Base-by-base conservation (phyloP, 139 green algal genomes). In the Chlamydomonas schloesseri region DNA sequence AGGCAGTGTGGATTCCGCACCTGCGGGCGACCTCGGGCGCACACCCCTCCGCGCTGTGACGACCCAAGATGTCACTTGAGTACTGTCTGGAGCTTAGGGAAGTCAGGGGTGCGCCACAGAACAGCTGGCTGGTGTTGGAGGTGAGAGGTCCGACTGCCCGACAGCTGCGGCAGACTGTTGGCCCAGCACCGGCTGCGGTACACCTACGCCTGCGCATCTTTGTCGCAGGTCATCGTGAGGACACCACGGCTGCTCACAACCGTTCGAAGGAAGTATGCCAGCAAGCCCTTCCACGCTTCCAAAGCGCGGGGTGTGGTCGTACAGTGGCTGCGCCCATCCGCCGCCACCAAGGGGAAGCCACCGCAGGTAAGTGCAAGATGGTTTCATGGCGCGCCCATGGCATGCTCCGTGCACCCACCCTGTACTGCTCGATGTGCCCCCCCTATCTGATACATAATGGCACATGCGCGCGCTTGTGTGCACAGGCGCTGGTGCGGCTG, bases 191-290 rank as follows among this genome's bases (percentile, higher is more conserved):
- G n/a, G n/a, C n/a, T n/a, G n/a, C n/a, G n/a, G n/a, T n/a, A n/a
- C n/a, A n/a, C n/a, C n/a, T n/a, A n/a, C n/a, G n/a, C n/a, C n/a
- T n/a, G n/a, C n/a, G n/a, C n/a, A n/a, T 46, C 67, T 31, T 17
- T 2, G 29, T 47, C 28, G 0, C 50, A 85, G 79, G 79, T 85
- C 33, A 57, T 85, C 18, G 46, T 85, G 6, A 47, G 67, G 47
- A 85, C 79, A 4, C 67, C 79, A 1, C 65, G 79, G 9, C 47
- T 85, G 64, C 47, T 85, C 47, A 69, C n/a, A 33, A 76, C 65
- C 1, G 18, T 57, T 6, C 33, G 50, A 37, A 50, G 46, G 3
- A 76, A 77, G n/a, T 26, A 77, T 23, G 20, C 79, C 2, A 55
- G 65, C 5, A 29, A 36, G 17, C 47, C 65, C 3, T 76, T 85